phyloP scores from a whole-genome alignment of 2,329 filamentous ascomycete genomes.

The Didymella sp. region DNA sequence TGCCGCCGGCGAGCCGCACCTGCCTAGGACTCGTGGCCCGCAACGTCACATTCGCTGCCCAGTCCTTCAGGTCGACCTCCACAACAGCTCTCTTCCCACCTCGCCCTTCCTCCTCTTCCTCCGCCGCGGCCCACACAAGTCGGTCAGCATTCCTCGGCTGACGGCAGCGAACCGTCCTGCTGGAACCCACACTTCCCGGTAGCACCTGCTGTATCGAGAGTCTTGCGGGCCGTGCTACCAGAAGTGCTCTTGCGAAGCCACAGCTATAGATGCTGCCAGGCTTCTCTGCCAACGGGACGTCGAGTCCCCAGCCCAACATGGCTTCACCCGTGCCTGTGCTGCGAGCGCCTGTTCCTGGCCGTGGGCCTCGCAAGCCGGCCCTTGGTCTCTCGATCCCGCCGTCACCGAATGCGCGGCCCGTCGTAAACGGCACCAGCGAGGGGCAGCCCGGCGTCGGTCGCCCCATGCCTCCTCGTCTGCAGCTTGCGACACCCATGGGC shows the following conservation, averaged over 20 bases:
- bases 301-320: conserved; percentile 60
- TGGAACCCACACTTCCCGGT: conserved; percentile 36
- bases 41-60: conserved; percentile 39
- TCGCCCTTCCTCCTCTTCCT: conserved; percentile 2
- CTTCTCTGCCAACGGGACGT: conserved; percentile 30
- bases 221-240: neutral
- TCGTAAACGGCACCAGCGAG: conserved; percentile 66
- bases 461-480: conserved; percentile 75
- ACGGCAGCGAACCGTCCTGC: conserved; percentile 38
- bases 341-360: conserved; percentile 77
- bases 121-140: conserved; percentile 18
- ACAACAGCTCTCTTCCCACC: conserved; percentile 3
- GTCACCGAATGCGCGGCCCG: conserved; percentile 81
- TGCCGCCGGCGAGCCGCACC: conserved; percentile 33
- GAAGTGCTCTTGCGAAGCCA: neutral
- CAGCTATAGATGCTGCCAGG: conserved; percentile 37
- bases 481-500: conserved; percentile 88
- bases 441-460: conserved; percentile 51
- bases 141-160: conserved; percentile 40
- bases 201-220: conserved; percentile 9
- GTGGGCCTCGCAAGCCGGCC: conserved; percentile 71
- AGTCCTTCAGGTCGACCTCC: conserved; percentile 15
- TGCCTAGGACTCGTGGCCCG: conserved; percentile 35
- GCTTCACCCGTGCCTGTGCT: conserved; percentile 80
- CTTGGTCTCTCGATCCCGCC: conserved; percentile 90